Evolutionary conservation across 257 asterid species (phyloP).

Genomic region (Ballota nigra): DNA sequence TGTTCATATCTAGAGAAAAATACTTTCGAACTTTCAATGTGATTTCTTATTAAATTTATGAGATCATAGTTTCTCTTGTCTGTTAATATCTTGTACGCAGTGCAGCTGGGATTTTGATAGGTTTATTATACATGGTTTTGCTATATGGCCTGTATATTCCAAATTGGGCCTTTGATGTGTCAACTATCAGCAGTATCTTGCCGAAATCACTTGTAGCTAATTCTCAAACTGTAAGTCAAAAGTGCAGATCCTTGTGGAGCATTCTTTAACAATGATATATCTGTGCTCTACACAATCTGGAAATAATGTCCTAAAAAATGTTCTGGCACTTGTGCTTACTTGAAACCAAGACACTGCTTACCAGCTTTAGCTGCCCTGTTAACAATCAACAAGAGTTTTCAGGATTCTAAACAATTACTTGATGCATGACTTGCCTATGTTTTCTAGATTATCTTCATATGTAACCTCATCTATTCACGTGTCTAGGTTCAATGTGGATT

Average conservation of each 20-base stretch:
- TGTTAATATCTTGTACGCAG: slow-evolving; percentile 44
- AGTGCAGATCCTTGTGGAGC: slow-evolving; percentile 14
- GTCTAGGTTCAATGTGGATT: slow-evolving; percentile 73
- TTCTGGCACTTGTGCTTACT: slow-evolving; percentile 3
- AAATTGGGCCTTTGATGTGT: slow-evolving; percentile 66
- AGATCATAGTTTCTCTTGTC: slow-evolving; percentile 11
- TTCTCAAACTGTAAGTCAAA: slow-evolving; percentile 56
- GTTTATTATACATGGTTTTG: slow-evolving; percentile 55
- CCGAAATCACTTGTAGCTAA: slow-evolving; percentile 38
- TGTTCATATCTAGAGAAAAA: not conserved
- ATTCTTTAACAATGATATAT: slow-evolving; percentile 11
- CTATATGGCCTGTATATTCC: slow-evolving; percentile 77
- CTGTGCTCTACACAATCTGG: slow-evolving; percentile 11
- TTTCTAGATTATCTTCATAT: not conserved
- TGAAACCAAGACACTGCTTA: not conserved
- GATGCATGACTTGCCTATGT: slow-evolving; percentile 4
- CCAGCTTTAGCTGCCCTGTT: not conserved
- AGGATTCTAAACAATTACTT: not conserved
- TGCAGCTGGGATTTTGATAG: slow-evolving; percentile 45
- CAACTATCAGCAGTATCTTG: slow-evolving; percentile 34
- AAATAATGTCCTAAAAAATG: not conserved
- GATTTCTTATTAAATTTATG: not conserved
- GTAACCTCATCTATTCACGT: slow-evolving; percentile 4
- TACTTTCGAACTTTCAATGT: not conserved
- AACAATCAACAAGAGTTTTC: too few species aligned